phyloP scores from a whole-genome alignment of 768 basidiomycete genomes.

The Trametes meyenii region DNA sequence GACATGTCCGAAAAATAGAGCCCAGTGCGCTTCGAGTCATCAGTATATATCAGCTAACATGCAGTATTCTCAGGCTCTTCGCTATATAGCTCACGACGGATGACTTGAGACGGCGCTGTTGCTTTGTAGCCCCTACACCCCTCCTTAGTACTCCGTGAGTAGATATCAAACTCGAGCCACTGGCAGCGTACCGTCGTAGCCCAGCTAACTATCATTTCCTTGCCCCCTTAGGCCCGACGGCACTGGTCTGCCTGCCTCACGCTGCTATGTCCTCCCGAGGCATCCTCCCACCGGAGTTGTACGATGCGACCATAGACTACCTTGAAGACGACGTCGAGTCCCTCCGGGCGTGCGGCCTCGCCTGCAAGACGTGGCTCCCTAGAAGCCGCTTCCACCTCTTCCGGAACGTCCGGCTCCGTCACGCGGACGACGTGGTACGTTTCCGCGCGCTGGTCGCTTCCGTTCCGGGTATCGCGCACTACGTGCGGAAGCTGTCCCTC shows the following conservation, averaged over 20 bases:
- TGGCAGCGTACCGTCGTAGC: not conserved
- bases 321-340: slow-evolving; percentile 33
- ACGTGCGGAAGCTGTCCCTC: slow-evolving; percentile 30
- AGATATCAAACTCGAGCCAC: too few species aligned
- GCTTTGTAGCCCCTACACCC: too few species aligned
- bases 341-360: slow-evolving; percentile 30
- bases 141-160: too few species aligned
- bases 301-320: slow-evolving; percentile 34
- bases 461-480: slow-evolving; percentile 25
- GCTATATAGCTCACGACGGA: not conserved
- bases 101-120: not conserved
- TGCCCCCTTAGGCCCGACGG: not conserved
- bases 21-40: not conserved
- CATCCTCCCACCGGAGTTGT: slow-evolving; percentile 34
- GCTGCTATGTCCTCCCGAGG: not conserved
- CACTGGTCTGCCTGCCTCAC: not conserved
- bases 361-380: slow-evolving; percentile 31
- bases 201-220: too few species aligned
- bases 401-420: slow-evolving; percentile 30
- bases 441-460: slow-evolving; percentile 24
- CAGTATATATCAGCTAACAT: not conserved
- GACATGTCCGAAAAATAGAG: not conserved
- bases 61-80: not conserved
- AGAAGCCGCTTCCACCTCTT: slow-evolving; percentile 32
- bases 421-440: slow-evolving; percentile 22